Evolutionary conservation across 805 yeast species (phyloP).

Genomic region (Komagataella ulmi): DNA sequence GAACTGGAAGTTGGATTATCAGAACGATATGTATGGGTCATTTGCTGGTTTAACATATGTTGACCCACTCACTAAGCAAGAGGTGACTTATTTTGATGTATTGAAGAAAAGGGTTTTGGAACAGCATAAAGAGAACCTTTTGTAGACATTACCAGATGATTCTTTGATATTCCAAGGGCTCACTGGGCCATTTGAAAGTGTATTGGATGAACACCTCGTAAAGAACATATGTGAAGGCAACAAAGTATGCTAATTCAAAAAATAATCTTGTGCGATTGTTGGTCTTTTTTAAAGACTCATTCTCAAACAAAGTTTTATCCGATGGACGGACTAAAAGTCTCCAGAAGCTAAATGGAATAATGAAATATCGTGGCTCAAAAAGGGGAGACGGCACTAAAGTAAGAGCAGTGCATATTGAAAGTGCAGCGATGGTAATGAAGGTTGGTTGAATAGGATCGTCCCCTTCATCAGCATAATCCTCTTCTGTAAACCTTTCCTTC

Average conservation of each 20-base stretch:
- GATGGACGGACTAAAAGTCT: conserved; percentile 39
- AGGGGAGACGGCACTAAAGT: conserved; percentile 83
- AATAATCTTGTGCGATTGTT: conserved; percentile 22
- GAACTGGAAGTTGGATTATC: conserved; percentile 50
- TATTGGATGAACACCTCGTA: conserved; percentile 41
- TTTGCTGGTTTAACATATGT: conserved; percentile 57
- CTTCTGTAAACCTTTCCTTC: background rate
- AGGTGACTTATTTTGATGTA: conserved; percentile 26
- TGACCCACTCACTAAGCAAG: conserved; percentile 40
- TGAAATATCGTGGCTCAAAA: conserved; percentile 88
- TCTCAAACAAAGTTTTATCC: conserved; percentile 4
- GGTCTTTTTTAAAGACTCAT: background rate
- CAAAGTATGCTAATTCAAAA: conserved; percentile 52
- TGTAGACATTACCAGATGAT: conserved; percentile 69
- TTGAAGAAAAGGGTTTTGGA: conserved; percentile 2
- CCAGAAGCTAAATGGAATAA: conserved; percentile 68
- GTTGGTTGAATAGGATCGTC: background rate
- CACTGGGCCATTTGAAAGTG: conserved; percentile 58
- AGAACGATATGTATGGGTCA: conserved; percentile 49
- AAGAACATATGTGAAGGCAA: conserved; percentile 38
- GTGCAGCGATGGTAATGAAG: conserved; percentile 28
- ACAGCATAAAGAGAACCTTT: background rate
- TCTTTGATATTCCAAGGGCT: conserved; percentile 48
- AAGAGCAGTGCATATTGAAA: conserved; percentile 33
- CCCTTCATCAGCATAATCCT: background rate